Evolutionary conservation across 208 protist species (phyloP).

Genomic region (Wallacemonas sp.): DNA sequence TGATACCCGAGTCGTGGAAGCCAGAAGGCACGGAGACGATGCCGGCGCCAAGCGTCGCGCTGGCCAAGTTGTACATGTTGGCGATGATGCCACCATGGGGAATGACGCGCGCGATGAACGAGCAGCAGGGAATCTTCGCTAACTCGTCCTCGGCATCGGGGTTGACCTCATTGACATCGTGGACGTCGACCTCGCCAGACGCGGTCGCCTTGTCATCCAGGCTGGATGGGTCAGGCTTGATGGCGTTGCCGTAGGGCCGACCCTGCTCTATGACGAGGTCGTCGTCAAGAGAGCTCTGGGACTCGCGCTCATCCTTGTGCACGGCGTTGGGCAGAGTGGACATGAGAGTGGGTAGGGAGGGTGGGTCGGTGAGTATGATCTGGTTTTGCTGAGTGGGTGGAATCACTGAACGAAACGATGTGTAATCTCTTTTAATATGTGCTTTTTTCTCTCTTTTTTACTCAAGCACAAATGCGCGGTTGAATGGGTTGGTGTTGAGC

Average conservation of each 20-base stretch:
- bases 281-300: conserved; percentile 14
- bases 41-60: conserved; percentile 77
- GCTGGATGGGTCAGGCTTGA: background rate
- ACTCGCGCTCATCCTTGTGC: conserved; percentile 3
- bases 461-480: no score
- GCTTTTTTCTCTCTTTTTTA: background rate
- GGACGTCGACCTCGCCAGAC: background rate
- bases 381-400: no score
- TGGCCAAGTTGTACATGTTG: conserved; percentile 73
- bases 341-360: background rate
- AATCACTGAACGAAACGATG: no score
- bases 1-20: conserved; percentile 67
- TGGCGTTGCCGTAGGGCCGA: conserved; percentile 1
- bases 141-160: conserved; percentile 9
- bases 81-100: conserved; percentile 69
- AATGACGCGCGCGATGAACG: conserved; percentile 30
- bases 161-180: background rate
- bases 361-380: no score
- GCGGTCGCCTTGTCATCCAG: background rate
- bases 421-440: no score
- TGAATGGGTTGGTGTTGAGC: background rate
- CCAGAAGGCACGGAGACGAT: conserved; percentile 73
- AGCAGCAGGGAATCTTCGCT: conserved; percentile 15
- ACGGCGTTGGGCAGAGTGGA: background rate
- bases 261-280: conserved; percentile 13